Evolutionary conservation across 139 green algal genomes (phyloP).

Genomic region (Closterium sp.): DNA sequence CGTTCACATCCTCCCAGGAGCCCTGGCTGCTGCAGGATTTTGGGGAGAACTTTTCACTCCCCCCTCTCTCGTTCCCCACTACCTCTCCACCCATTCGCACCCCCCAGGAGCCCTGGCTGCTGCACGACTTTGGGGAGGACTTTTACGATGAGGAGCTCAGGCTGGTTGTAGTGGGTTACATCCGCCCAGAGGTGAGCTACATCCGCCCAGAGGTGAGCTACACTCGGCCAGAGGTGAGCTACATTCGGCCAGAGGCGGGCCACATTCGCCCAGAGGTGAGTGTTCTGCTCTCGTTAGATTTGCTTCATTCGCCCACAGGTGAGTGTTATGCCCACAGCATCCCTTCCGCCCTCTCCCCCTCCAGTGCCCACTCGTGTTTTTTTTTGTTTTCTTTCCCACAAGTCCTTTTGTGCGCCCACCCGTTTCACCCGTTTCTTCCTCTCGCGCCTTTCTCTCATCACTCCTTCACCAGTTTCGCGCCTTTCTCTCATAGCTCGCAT

Average conservation of each 20-base stretch:
- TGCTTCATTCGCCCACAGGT: background rate
- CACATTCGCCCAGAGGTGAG: background rate
- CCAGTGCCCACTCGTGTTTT: background rate
- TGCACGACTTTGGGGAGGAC: slow-evolving; percentile 75
- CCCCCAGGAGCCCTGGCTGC: slow-evolving; percentile 54
- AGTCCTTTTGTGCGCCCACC: no score
- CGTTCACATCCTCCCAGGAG: slow-evolving; percentile 48
- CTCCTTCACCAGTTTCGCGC: background rate
- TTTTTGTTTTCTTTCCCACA: no score
- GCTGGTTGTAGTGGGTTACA: slow-evolving; percentile 76
- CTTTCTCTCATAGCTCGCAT: background rate
- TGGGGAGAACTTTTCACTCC: slow-evolving; percentile 67
- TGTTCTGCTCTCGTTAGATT: background rate
- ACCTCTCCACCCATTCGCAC: no score
- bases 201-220: background rate
- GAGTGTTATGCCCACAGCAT: background rate
- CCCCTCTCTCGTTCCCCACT: no score
- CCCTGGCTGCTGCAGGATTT: slow-evolving; percentile 70
- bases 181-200: slow-evolving; percentile 72
- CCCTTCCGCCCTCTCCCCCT: background rate
- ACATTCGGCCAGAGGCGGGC: background rate
- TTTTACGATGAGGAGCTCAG: slow-evolving; percentile 77
- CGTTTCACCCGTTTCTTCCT: background rate
- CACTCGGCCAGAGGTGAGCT: background rate
- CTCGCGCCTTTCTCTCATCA: background rate